Evolutionary conservation across 2,329 filamentous ascomycete genomes (phyloP), one percentile per base, ranked within the genome.

Genomic region (Venturia asperata): DNA sequence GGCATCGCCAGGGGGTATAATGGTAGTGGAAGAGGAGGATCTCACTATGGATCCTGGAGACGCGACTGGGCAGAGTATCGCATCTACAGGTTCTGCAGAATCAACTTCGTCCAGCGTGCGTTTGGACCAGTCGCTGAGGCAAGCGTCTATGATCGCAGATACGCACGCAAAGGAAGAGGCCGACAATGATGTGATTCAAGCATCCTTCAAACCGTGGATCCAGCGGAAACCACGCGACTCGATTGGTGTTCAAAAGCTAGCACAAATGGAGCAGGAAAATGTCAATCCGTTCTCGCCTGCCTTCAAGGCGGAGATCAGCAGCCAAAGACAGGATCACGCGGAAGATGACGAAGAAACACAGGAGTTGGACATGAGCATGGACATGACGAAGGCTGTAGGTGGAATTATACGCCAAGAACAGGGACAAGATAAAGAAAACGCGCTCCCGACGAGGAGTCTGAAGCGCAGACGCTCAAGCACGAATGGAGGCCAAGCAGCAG

Each of bases 301-400:
- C n/a, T 75, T 75, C 61, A 75, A 75, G 64, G 73, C 74, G 24
- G 70, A 73, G 24, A 64, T 69, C 69, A 42, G 67, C 66, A 34
- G 69, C 68, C 41, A 68, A 67, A 41, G 15, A 61, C 13, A 64
- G 66, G 24, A 42, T 10, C 7, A 21, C 34, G 19, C 74, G 66
- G 76, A 80, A 63, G 72, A 80, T 30, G 73, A 77, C 5, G 80
- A 82, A 15, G 79, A 80, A 15, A 73, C 76, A 19, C 78, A 82
- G 30, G 90, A 92, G 24, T 83, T 85, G 68, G 90, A 92, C 47
- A 87, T 95, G 81, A 94, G 91, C 27, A 97, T 97, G 93, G 93
- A 97, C 70, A 90, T 97, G 9, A 97, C 93, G 1, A 86, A 85
- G 64, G 90, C 86, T 10, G 81, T 96, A 64, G 93, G 93, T 10